Evolutionary conservation across 2,329 filamentous ascomycete genomes (phyloP), one percentile per base, ranked within the genome.

Genomic region (Spiromastix sp.): DNA sequence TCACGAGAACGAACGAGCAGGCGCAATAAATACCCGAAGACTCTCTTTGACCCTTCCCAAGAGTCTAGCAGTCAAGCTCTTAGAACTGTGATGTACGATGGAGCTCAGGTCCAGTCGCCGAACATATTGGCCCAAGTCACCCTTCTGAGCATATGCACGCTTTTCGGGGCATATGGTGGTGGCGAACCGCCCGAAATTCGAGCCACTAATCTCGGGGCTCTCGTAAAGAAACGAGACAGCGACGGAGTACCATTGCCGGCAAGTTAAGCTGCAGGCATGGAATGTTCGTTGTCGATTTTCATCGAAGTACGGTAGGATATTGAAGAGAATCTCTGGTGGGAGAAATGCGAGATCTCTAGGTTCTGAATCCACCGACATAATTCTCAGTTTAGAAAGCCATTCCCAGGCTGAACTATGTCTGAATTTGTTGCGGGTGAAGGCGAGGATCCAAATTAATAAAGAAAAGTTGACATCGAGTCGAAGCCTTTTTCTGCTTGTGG

Each of bases 21-120:
- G 75, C 1, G 74, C 72, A 30, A 68, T 51, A 48, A 78, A 77
- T n/a, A 56, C 51, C 41, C 69, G 59, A 12, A 79, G 49, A 2
- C 58, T 65, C 4, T 55, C 51, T 41, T 72, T 76, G 1, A 71
- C 66, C 32, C 71, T 59, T 16, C 69, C 64, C 3, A 79, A 56
- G 5, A 79, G 52, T 20, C 73, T 65, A 13, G 73, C 70, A 1
- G 74, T 78, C 7, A 67, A 53, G 32, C 70, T 71, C 44, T 71
- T 74, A 37, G 63, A 69, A 41, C 71, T 70, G 44, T 77, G 69
- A 45, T 79, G 72, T 2, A 77, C 72, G 11, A 79, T 64, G 26
- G 52, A 45, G 8, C 63, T 61, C 52, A 79, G 61, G 46, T 77
- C 62, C 24, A 79, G 57, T 8, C 55, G 49, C 22, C 63, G 64